Conservation (phyloP, 1,284 basidiomycete species). For the Somion occarium region DNA sequence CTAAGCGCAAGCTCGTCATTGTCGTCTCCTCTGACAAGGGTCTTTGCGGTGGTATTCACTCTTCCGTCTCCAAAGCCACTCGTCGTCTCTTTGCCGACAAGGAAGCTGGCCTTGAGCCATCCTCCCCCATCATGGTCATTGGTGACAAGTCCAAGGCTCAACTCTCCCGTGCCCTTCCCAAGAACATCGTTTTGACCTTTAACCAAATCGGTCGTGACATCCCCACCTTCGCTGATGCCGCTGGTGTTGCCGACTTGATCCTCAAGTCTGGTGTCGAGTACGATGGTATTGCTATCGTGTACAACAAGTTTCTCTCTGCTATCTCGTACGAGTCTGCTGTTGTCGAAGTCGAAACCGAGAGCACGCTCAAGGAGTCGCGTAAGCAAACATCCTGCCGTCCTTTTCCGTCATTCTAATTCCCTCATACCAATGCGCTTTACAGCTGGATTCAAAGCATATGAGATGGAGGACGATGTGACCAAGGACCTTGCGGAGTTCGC, state of each 20-base stretch:
- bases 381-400: conserved; percentile 27
- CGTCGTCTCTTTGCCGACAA: conserved; percentile 60
- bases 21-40: conserved; percentile 98
- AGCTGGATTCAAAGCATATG: conserved; percentile 89
- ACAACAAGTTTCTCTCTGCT: conserved; percentile 95
- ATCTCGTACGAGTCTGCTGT: conserved; percentile 86
- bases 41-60: conserved; percentile 99
- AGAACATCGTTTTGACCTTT: conserved; percentile 85
- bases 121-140: conserved; percentile 78
- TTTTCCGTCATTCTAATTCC: conserved; percentile 5
- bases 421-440: neutral
- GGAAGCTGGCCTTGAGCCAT: conserved; percentile 50
- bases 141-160: conserved; percentile 99
- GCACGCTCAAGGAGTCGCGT: conserved; percentile 76
- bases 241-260: conserved; percentile 91
- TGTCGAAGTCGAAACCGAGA: conserved; percentile 79
- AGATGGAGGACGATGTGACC: conserved; percentile 94
- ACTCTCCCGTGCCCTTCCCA: conserved; percentile 63
- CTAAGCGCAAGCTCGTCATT: conserved; percentile 81
- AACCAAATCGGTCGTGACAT: conserved; percentile 98
- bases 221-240: conserved; percentile 95
- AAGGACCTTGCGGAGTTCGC: conserved; percentile 96
- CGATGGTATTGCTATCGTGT: conserved; percentile 86
- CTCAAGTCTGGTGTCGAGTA: conserved; percentile 81
- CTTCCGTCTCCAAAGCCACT: conserved; percentile 89